These are phyloP conservation scores for Coniochaeta hoffmannii DNA, from an alignment of 2,329 filamentous ascomycete genomes.

Conservation along the genomic window DNA sequence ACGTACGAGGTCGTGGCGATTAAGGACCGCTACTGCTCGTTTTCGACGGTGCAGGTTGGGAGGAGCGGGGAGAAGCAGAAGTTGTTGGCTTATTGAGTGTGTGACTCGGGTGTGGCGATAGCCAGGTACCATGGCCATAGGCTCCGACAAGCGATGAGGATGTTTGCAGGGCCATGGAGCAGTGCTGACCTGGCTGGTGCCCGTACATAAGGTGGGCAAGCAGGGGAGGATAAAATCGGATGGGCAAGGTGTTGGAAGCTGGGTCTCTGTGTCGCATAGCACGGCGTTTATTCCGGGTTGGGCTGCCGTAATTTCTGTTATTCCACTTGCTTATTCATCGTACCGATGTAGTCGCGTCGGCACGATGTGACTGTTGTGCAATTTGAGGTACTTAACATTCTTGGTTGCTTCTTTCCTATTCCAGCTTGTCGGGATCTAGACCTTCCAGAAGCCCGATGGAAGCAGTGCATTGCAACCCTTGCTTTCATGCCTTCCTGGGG, in stretches of 20 bases:
- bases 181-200: no score
- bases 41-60: conserved; percentile 61
- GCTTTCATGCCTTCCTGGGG: neutral
- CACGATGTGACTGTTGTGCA: neutral
- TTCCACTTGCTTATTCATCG: neutral
- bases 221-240: neutral
- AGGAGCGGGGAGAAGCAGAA: conserved; percentile 36
- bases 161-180: no score
- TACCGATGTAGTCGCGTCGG: neutral
- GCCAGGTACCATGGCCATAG: neutral
- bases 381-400: no score
- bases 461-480: neutral
- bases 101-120: neutral
- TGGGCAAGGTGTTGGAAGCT: neutral
- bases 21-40: conserved; percentile 87
- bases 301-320: neutral
- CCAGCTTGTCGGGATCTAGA: neutral
- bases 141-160: neutral
- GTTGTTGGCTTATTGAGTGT: conserved; percentile 12
- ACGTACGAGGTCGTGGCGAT: conserved; percentile 97
- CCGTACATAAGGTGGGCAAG: neutral
- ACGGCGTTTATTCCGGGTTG: neutral
- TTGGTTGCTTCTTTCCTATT: neutral
- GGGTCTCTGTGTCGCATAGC: neutral
- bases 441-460: neutral